phyloP scores from a whole-genome alignment of 345 rosid species.

The Noccaea bulbosa region DNA sequence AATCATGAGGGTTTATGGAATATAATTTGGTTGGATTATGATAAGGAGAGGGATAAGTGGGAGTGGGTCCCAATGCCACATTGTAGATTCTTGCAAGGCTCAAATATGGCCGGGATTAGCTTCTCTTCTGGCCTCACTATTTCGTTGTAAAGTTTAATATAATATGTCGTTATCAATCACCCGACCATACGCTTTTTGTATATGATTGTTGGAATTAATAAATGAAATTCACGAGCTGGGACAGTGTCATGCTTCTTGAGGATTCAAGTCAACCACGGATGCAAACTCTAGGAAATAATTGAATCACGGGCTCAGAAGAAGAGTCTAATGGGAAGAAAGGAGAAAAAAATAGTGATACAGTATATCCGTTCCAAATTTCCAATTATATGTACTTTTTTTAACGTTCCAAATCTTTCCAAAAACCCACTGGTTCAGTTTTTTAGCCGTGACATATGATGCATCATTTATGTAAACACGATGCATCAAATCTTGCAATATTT shows the following conservation, averaged over 20 bases:
- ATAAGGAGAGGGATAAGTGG: conserved; percentile 49
- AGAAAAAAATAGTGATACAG: not conserved
- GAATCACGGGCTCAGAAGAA: conserved; percentile 33
- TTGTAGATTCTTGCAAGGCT: conserved; percentile 63
- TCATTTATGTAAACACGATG: too few relatives aligned
- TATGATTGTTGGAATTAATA: conserved; percentile 30
- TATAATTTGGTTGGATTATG: conserved; percentile 61
- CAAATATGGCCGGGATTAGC: conserved; percentile 74
- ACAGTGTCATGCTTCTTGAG: conserved; percentile 34
- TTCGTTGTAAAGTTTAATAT: conserved; percentile 41
- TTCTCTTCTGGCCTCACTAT: conserved; percentile 68
- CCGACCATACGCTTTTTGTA: conserved; percentile 27
- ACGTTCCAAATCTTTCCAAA: not conserved
- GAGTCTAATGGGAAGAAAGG: not conserved
- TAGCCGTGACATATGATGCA: too few relatives aligned
- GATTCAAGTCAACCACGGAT: conserved; percentile 45
- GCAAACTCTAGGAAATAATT: conserved; percentile 34
- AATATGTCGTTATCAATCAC: conserved; percentile 35
- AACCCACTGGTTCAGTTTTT: not conserved
- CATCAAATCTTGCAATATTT: too few relatives aligned
- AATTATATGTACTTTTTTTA: not conserved
- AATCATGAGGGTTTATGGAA: conserved; percentile 64
- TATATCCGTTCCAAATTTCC: too few relatives aligned
- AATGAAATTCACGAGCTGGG: conserved; percentile 41
- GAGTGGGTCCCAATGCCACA: conserved; percentile 53